phyloP scores from a whole-genome alignment of 768 basidiomycete genomes.

The Jaapia argillacea region DNA sequence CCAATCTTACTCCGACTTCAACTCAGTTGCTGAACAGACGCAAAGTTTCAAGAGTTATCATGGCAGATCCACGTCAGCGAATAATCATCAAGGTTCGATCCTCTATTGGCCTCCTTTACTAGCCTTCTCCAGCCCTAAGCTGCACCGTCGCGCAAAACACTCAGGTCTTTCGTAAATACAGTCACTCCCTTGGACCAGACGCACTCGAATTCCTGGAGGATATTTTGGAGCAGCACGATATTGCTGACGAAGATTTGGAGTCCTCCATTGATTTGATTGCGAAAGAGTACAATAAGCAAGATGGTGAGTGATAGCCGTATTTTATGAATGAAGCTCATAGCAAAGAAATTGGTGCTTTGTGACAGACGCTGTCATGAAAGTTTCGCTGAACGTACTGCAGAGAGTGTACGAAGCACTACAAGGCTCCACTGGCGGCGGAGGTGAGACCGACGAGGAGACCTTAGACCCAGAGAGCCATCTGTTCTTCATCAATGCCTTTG shows the following conservation, averaged over 20 bases:
- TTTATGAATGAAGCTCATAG: neutral
- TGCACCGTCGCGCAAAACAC: slow-evolving; percentile 4
- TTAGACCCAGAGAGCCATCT: slow-evolving; percentile 79
- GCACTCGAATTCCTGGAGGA: slow-evolving; percentile 61
- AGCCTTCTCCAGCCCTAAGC: slow-evolving; percentile 1
- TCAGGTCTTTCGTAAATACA: slow-evolving; percentile 82
- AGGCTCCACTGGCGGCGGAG: slow-evolving; percentile 43
- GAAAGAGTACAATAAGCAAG: slow-evolving; percentile 83
- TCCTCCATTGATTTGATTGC: slow-evolving; percentile 72
- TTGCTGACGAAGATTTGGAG: slow-evolving; percentile 60
- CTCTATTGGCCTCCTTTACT: neutral
- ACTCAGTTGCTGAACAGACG: too few relatives aligned
- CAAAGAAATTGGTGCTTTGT: neutral
- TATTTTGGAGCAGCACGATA: slow-evolving; percentile 62
- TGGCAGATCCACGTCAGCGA: slow-evolving; percentile 29
- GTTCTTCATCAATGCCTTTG: slow-evolving; percentile 80
- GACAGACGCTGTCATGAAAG: slow-evolving; percentile 75
- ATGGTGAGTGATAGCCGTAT: slow-evolving; percentile 37
- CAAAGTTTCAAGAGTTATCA: too few relatives aligned
- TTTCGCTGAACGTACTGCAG: slow-evolving; percentile 53
- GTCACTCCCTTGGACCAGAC: slow-evolving; percentile 78
- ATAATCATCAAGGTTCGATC: slow-evolving; percentile 32
- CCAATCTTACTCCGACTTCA: neutral
- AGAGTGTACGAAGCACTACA: slow-evolving; percentile 72
- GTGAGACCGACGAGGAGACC: slow-evolving; percentile 42